A percentile compares a stretch with the other conserved stretches of the same genome.
Evolutionary conservation across 495 filamentous ascomycete species (phyloP).

Genomic region (Hypoxylon crocopeplum): DNA sequence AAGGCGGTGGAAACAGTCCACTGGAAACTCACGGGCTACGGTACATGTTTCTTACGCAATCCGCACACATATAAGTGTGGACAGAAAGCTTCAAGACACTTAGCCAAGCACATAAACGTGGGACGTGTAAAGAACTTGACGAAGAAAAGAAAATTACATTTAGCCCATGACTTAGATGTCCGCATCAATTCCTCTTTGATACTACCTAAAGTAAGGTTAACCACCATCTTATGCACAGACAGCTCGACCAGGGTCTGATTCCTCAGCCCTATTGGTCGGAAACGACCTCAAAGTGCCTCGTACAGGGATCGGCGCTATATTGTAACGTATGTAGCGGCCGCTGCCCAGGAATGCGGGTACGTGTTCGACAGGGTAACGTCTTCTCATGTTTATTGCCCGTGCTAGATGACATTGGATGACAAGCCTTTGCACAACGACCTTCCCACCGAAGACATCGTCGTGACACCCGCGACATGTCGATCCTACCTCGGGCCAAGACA

Average conservation of each 20-base stretch:
- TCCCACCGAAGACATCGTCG: not conserved
- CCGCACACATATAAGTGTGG: no score
- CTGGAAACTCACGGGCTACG: no score
- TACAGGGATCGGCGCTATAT: constrained; percentile 27
- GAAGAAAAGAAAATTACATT: constrained; percentile 8
- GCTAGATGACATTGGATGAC: constrained; percentile 10
- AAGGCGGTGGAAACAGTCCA: no score
- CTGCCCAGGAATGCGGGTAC: constrained; percentile 21
- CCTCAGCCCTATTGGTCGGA: constrained; percentile 26
- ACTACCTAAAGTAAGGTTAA: constrained; percentile 19
- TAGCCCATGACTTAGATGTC: constrained; percentile 2
- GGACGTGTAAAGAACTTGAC: not conserved
- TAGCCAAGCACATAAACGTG: constrained; percentile 8
- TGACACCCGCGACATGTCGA: constrained; percentile 19
- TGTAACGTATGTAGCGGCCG: constrained; percentile 23
- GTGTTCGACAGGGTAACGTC: not conserved
- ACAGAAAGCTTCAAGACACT: no score
- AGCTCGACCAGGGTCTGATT: constrained; percentile 3
- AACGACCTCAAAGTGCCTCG: constrained; percentile 39
- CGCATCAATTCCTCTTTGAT: constrained; percentile 1
- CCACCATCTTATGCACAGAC: constrained; percentile 18
- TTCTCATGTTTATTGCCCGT: constrained; percentile 4
- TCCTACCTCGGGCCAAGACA: constrained; percentile 17
- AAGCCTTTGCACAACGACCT: not conserved
- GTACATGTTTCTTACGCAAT: no score